A percentile compares a stretch with the other conserved stretches of the same genome.
These are phyloP conservation scores for Sugiyamaella grinbergsii DNA, from an alignment of 1,139 yeast genomes.

Conservation along the genomic window DNA sequence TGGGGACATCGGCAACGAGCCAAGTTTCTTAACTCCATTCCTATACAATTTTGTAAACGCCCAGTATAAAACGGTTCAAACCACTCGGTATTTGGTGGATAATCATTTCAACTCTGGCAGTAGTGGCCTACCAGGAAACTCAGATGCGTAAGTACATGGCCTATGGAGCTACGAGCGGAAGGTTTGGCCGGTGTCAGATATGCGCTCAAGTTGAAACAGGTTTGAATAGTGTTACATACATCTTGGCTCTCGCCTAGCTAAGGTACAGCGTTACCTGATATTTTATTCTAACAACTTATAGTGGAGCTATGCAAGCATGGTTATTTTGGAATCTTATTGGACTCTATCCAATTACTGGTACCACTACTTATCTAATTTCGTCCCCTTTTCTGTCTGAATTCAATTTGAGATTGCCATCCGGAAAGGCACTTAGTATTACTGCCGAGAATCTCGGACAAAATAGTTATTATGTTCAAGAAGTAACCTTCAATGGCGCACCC, in stretches of 20 bases:
- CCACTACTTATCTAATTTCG: slow-evolving; percentile 44
- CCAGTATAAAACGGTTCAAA: slow-evolving; percentile 21
- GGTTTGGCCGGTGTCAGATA: no score
- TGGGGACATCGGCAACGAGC: slow-evolving; percentile 24
- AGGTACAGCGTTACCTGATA: background rate
- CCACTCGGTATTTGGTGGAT: slow-evolving; percentile 34
- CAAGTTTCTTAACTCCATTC: slow-evolving; percentile 23
- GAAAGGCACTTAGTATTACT: slow-evolving; percentile 38
- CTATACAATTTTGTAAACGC: slow-evolving; percentile 21
- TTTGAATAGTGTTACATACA: no score
- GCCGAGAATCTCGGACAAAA: slow-evolving; percentile 39
- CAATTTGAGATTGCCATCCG: slow-evolving; percentile 39
- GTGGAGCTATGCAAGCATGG: slow-evolving; percentile 50
- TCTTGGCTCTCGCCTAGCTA: no score
- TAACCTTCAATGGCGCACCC: slow-evolving; percentile 41
- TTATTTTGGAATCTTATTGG: slow-evolving; percentile 45
- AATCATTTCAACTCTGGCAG: slow-evolving; percentile 40
- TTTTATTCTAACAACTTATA: slow-evolving; percentile 1
- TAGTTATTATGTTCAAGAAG: slow-evolving; percentile 40
- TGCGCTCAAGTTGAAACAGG: no score
- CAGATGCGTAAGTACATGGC: slow-evolving; percentile 38
- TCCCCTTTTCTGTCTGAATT: slow-evolving; percentile 44
- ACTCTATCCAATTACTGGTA: slow-evolving; percentile 46
- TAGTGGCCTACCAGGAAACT: slow-evolving; percentile 46
- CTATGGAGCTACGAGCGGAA: background rate